Percentiles rank a stretch among this genome's conserved stretches.
phyloP scores from a whole-genome alignment of 352 stramenopile genomes.

The Pythium dissimile region DNA sequence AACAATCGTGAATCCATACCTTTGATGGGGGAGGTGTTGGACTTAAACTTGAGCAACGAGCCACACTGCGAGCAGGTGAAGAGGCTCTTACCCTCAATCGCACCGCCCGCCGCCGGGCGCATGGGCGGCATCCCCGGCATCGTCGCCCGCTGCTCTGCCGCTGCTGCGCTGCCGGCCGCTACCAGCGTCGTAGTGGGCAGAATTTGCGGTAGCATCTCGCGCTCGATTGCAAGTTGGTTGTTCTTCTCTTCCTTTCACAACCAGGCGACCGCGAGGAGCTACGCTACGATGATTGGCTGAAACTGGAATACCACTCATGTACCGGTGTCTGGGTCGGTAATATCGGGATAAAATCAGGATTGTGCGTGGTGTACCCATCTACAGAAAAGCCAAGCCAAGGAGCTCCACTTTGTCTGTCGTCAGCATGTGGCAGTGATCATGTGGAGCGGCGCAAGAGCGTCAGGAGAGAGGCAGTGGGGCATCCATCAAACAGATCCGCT shows the following conservation, averaged over 20 bases:
- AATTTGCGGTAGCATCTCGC: slow-evolving; percentile 19
- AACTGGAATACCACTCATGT: background rate
- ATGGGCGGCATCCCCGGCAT: slow-evolving; percentile 14
- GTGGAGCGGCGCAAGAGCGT: too few relatives aligned
- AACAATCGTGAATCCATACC: slow-evolving; percentile 9
- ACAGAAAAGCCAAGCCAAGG: background rate
- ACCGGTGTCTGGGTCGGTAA: background rate
- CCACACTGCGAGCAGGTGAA: slow-evolving; percentile 76
- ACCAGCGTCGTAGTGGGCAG: slow-evolving; percentile 4
- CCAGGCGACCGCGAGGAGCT: slow-evolving; percentile 3
- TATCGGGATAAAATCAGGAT: background rate
- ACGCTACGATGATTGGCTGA: slow-evolving; percentile 1
- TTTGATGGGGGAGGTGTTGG: slow-evolving; percentile 58
- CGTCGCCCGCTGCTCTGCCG: slow-evolving; percentile 5
- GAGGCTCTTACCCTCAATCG: slow-evolving; percentile 73
- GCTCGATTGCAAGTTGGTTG: too few relatives aligned
- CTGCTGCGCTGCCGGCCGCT: slow-evolving; percentile 1
- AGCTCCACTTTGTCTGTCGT: background rate
- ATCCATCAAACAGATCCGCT: too few relatives aligned
- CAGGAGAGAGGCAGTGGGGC: too few relatives aligned
- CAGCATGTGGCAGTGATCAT: too few relatives aligned
- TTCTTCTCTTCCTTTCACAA: slow-evolving; percentile 1
- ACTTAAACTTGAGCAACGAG: slow-evolving; percentile 67
- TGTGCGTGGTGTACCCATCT: slow-evolving; percentile 12
- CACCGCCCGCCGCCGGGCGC: slow-evolving; percentile 24